A percentile compares a stretch with the other conserved stretches of the same genome.
Evolutionary conservation across 23 red algal genomes (phyloP).

Genomic region (Gracilaria gracilis): DNA sequence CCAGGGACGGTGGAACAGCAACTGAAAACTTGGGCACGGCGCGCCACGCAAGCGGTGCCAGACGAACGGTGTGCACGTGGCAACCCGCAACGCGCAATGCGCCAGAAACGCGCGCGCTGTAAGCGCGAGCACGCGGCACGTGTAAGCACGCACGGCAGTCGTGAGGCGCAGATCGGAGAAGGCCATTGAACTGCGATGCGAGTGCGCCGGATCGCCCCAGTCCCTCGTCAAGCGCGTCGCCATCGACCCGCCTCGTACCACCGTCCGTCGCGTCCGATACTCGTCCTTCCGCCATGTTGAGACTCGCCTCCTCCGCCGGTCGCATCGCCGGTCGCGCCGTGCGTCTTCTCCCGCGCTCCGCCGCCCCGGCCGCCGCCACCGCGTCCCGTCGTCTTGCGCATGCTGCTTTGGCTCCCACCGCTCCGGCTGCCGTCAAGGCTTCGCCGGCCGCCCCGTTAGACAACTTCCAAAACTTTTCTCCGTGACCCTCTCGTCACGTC

Average conservation of each 20-base stretch:
- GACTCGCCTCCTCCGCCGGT: conserved; percentile 44
- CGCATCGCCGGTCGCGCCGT: conserved; percentile 54
- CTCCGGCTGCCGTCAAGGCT: conserved; percentile 31
- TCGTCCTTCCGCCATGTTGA: conserved; percentile 33
- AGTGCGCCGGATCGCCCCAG: background rate
- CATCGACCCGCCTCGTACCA: background rate
- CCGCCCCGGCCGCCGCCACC: conserved; percentile 36
- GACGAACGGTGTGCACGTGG: background rate
- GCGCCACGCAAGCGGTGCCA: too few species aligned
- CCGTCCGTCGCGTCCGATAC: background rate
- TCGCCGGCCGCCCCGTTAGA: conserved; percentile 24
- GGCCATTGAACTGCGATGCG: conserved; percentile 19
- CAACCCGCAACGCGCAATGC: too few species aligned
- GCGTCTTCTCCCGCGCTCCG: conserved; percentile 38
- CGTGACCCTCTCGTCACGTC: too few species aligned
- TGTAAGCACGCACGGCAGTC: conserved; percentile 1
- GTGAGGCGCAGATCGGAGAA: conserved; percentile 41
- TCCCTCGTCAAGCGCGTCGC: background rate
- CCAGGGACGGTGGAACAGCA: too few species aligned
- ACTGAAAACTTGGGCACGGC: too few species aligned
- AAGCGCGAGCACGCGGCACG: background rate
- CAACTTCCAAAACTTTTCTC: too few species aligned
- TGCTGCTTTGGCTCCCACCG: conserved; percentile 38
- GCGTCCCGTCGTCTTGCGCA: conserved; percentile 42
- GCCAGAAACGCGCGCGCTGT: too few species aligned